A percentile compares a stretch with the other conserved stretches of the same genome.
Evolutionary conservation across 2,329 filamentous ascomycete species (phyloP).

Genomic region (Monilinia laxa): DNA sequence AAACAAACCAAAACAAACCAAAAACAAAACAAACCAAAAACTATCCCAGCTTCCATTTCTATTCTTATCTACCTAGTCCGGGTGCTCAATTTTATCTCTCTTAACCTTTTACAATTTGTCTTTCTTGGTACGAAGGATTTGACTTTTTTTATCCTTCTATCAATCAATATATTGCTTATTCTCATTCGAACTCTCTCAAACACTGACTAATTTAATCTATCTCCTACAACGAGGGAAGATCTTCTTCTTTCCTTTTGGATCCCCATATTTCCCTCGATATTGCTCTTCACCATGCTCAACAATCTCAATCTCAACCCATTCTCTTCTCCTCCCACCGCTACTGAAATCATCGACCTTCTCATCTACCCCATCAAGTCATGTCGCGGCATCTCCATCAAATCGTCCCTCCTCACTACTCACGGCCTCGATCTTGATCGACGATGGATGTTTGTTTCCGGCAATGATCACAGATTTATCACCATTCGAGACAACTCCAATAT

Average conservation of each 20-base stretch:
- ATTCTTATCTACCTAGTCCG: too few species aligned
- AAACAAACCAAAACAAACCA: too few species aligned
- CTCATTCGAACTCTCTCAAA: too few species aligned
- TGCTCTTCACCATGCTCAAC: not conserved
- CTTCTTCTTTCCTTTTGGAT: not conserved
- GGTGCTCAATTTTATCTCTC: too few species aligned
- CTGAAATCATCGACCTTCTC: slow-evolving; percentile 43
- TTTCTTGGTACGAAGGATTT: too few species aligned
- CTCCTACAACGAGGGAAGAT: too few species aligned
- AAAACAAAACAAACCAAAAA: too few species aligned
- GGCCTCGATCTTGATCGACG: slow-evolving; percentile 62
- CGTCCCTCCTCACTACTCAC: slow-evolving; percentile 51
- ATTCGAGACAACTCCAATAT: slow-evolving; percentile 61
- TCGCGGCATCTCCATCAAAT: slow-evolving; percentile 56
- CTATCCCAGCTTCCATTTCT: too few species aligned
- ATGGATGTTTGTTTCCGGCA: slow-evolving; percentile 63
- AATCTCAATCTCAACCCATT: slow-evolving; percentile 29
- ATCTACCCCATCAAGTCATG: slow-evolving; percentile 68
- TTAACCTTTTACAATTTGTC: too few species aligned
- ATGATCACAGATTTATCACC: slow-evolving; percentile 55
- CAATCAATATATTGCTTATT: too few species aligned
- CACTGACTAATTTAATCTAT: too few species aligned
- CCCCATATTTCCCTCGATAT: not conserved
- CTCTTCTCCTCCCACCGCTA: slow-evolving; percentile 21
- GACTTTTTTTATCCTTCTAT: too few species aligned